Percentiles rank a stretch among this genome's conserved stretches.
Evolutionary conservation across 2,329 filamentous ascomycete genomes (phyloP).

Genomic region (Lithohypha guttulata): DNA sequence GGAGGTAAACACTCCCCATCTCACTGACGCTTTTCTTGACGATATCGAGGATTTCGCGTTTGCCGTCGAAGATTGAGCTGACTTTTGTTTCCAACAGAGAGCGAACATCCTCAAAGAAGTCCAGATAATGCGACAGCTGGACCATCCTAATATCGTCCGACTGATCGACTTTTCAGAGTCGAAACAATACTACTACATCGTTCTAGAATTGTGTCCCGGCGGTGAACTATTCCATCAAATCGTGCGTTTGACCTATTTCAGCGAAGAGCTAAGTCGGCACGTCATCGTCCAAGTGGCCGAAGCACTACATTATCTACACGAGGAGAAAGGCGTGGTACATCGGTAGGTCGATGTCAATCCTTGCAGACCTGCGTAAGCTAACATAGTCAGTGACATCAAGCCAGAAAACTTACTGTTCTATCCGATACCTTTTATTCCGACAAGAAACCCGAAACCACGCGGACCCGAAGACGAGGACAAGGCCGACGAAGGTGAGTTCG

Average conservation of each 20-base stretch:
- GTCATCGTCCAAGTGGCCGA: constrained; percentile 94
- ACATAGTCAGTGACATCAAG: constrained; percentile 71
- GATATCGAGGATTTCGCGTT: constrained; percentile 12
- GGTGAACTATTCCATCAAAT: constrained; percentile 98
- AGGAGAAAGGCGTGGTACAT: constrained; percentile 90
- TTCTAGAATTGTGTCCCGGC: constrained; percentile 86
- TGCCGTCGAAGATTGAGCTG: constrained; percentile 20
- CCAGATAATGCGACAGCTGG: constrained; percentile 93
- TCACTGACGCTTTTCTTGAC: constrained; percentile 21
- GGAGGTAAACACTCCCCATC: constrained; percentile 63
- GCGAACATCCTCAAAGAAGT: constrained; percentile 98
- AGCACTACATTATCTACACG: constrained; percentile 85
- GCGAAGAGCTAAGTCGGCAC: constrained; percentile 85
- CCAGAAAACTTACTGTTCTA: constrained; percentile 90
- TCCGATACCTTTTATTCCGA: constrained; percentile 69
- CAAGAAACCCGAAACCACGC: constrained; percentile 67
- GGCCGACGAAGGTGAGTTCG: constrained; percentile 88
- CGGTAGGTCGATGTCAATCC: constrained; percentile 51
- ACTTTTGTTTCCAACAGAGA: constrained; percentile 48
- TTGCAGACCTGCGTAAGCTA: constrained; percentile 28
- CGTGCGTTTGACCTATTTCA: constrained; percentile 95
- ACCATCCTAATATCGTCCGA: constrained; percentile 92
- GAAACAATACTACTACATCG: constrained; percentile 91
- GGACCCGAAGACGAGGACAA: constrained; percentile 92
- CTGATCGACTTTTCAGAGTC: constrained; percentile 91